Conservation (phyloP, 169 alveolate genomes). For the Theileria parva region DNA sequence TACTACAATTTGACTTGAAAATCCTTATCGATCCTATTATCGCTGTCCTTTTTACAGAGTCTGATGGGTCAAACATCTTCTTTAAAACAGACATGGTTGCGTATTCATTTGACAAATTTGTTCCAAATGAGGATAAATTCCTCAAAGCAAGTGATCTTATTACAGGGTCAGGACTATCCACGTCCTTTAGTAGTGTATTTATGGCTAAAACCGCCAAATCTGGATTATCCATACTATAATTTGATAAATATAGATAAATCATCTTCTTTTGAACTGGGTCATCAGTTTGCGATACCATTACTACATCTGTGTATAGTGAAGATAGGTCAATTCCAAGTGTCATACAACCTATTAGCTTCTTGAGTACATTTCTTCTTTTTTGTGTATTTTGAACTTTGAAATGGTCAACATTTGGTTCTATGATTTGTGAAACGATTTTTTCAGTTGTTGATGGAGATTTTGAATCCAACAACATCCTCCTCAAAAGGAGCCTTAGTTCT, state of each 20-base stretch:
- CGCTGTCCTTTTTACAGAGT: slow-evolving; percentile 61
- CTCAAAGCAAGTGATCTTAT: slow-evolving; percentile 97
- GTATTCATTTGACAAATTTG: slow-evolving; percentile 72
- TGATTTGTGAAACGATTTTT: slow-evolving; percentile 12
- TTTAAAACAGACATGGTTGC: slow-evolving; percentile 38
- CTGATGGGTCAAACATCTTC: slow-evolving; percentile 58
- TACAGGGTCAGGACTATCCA: slow-evolving; percentile 94
- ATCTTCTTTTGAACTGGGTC: slow-evolving; percentile 98
- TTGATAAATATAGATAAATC: slow-evolving; percentile 94
- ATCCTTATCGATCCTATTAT: slow-evolving; percentile 54
- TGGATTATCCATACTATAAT: slow-evolving; percentile 90
- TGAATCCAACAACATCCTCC: slow-evolving; percentile 61
- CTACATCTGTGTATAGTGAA: slow-evolving; percentile 94
- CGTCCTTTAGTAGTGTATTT: slow-evolving; percentile 95
- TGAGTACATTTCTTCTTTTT: slow-evolving; percentile 72
- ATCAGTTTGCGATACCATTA: slow-evolving; percentile 93
- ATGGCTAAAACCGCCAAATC: slow-evolving; percentile 97
- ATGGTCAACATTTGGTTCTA: slow-evolving; percentile 9
- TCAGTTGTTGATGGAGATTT: slow-evolving; percentile 28
- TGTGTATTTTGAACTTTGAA: neutral
- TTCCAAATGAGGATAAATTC: slow-evolving; percentile 91
- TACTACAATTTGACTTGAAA: slow-evolving; percentile 42
- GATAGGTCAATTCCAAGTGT: slow-evolving; percentile 96
- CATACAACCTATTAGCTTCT: slow-evolving; percentile 87
- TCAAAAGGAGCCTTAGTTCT: slow-evolving; percentile 46